phyloP scores from a whole-genome alignment of 2,329 filamentous ascomycete species.

The Tolypocladium cylindrosporum region DNA sequence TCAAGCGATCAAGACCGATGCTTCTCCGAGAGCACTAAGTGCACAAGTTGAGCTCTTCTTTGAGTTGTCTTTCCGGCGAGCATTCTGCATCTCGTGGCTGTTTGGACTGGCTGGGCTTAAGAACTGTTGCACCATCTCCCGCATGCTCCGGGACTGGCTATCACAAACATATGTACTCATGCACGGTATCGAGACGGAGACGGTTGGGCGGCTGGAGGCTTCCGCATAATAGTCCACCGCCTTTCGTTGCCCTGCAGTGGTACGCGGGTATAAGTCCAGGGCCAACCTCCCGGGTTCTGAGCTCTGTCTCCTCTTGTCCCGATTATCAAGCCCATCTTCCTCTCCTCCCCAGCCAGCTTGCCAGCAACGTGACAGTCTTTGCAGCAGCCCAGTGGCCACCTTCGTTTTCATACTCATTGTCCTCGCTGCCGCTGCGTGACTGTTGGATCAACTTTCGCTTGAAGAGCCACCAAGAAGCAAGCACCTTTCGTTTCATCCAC shows the following conservation, averaged over 20 bases:
- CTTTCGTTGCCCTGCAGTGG: neutral
- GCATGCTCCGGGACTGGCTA: neutral
- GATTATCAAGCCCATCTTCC: neutral
- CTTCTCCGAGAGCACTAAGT: neutral
- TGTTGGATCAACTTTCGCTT: neutral
- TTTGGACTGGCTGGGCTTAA: neutral
- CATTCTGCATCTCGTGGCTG: neutral
- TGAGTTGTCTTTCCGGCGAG: neutral
- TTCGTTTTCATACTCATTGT: neutral
- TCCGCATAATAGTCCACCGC: neutral
- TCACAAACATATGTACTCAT: slow-evolving; percentile 1
- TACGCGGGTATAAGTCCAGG: slow-evolving; percentile 1
- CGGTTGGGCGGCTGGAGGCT: neutral
- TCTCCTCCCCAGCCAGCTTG: neutral
- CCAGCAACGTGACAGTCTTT: neutral
- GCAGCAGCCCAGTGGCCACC: neutral
- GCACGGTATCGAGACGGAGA: neutral
- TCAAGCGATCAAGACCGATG: neutral
- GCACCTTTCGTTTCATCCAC: neutral
- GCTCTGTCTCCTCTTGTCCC: neutral
- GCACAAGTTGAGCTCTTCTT: neutral
- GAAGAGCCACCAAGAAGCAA: neutral
- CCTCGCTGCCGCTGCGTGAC: neutral
- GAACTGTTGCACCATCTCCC: neutral
- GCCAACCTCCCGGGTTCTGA: neutral